A percentile compares a stretch with the other conserved stretches of the same genome.
phyloP scores from a whole-genome alignment of 2,329 filamentous ascomycete genomes.

The Neofusicoccum sp. region DNA sequence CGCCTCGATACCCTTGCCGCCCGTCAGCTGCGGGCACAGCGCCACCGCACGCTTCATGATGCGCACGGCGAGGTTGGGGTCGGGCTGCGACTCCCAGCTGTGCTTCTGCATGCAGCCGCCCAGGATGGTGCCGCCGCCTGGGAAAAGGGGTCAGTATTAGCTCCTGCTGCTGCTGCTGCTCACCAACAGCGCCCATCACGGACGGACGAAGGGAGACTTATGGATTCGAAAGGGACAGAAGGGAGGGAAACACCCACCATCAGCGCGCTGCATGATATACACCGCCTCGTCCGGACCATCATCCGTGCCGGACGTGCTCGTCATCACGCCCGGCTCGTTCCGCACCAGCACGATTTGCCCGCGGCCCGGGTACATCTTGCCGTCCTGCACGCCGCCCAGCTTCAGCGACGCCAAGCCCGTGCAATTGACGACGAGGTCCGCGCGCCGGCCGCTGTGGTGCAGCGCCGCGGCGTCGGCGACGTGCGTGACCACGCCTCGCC shows the following conservation, averaged over 20 bases:
- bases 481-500: slow-evolving; percentile 54
- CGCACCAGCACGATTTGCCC: slow-evolving; percentile 83
- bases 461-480: slow-evolving; percentile 65
- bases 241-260: not conserved
- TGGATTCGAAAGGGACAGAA: too few species aligned
- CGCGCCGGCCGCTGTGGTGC: slow-evolving; percentile 57
- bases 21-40: slow-evolving; percentile 62
- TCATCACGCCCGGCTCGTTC: slow-evolving; percentile 72
- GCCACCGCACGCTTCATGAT: slow-evolving; percentile 80
- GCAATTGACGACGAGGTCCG: slow-evolving; percentile 77
- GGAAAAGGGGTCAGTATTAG: not conserved
- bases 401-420: slow-evolving; percentile 73
- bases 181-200: too few species aligned
- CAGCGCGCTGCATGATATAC: slow-evolving; percentile 81
- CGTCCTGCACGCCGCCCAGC: slow-evolving; percentile 79
- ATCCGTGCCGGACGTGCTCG: slow-evolving; percentile 67
- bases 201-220: too few species aligned
- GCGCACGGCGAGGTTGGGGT: slow-evolving; percentile 73
- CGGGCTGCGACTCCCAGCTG: slow-evolving; percentile 75
- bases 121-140: slow-evolving; percentile 76
- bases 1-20: slow-evolving; percentile 67
- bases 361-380: slow-evolving; percentile 68
- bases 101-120: slow-evolving; percentile 81
- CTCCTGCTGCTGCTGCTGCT: slow-evolving; percentile 5
- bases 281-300: slow-evolving; percentile 69